Evolutionary conservation across 441 rosid species (phyloP).

Genomic region (Croton setiger): DNA sequence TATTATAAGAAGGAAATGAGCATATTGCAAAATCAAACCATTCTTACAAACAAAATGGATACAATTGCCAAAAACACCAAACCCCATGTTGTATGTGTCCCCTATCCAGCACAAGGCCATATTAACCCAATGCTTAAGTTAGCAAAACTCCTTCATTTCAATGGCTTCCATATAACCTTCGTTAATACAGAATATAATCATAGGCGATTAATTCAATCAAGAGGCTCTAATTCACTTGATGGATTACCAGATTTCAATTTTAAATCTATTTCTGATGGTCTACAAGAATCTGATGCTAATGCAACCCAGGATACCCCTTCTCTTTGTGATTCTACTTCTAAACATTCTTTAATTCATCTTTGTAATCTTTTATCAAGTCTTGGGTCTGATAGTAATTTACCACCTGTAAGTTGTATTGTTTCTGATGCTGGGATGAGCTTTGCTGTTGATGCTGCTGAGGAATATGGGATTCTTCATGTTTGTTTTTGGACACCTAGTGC

Average conservation of each 20-base stretch:
- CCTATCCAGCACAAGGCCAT: constrained; percentile 46
- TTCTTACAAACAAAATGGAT: too few species aligned
- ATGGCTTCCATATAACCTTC: background rate
- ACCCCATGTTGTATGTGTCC: constrained; percentile 30
- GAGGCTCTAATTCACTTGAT: too few species aligned
- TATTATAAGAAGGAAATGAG: too few species aligned
- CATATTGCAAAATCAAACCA: too few species aligned
- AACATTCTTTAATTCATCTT: background rate
- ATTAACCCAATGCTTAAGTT: constrained; percentile 20
- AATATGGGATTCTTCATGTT: constrained; percentile 10
- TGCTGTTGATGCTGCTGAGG: constrained; percentile 8
- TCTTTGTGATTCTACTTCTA: constrained; percentile 18
- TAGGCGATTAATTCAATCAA: background rate
- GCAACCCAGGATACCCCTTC: constrained; percentile 21
- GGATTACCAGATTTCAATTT: background rate
- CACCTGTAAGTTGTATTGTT: constrained; percentile 9
- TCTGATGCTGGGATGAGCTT: constrained; percentile 14
- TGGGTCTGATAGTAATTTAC: background rate
- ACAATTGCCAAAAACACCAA: background rate
- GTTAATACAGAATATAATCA: background rate
- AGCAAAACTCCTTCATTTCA: background rate
- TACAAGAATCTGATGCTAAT: constrained; percentile 7
- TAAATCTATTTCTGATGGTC: background rate
- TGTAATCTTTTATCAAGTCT: background rate
- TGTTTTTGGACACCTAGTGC: constrained; percentile 2